Base-by-base conservation (phyloP, 73 alveolate species). In the Stentor coeruleus region DNA sequence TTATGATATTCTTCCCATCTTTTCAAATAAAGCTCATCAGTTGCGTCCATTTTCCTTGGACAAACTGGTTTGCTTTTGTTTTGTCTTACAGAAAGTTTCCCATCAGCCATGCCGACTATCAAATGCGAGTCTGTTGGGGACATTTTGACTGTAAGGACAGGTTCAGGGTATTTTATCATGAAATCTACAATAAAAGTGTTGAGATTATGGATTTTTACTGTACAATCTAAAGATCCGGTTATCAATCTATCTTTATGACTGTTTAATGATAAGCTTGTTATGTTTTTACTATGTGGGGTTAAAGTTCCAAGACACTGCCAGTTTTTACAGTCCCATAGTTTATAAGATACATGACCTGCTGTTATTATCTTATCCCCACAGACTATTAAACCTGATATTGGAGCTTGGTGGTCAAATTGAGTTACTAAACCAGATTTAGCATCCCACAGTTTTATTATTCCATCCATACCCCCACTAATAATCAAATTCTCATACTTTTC, bases 61-160 rank as follows among this genome's bases (percentile, higher is more conserved):
- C 36, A 0, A 20, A 28, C 33, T 20, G 79, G 39, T 66, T 66
- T 66, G n/a, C 49, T 31, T 66, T 66, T 66, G 41, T 66, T 20
- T 31, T 66, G 79, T 31, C 79, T 66, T 2, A 66, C 79, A 33
- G 79, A 66, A 66, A 66, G 79, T 33, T 66, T 66, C 1, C 79
- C 79, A 33, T 66, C 79, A 66, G 79, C 79, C 79, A 66, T 66
- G 26, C 79, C 79, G 37, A 66, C 79, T 20, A 66, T 31, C 37
- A 66, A 31, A 33, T 66, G 79, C 26, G 42, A 26, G 37, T 66
- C 37, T 20, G n/a, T 31, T 20, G n/a, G n/a, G 39, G 79, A 20
- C 14, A 66, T 26, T 33, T 66, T 66, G 36, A 40, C 79, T 28
- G 42, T 20, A 28, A 66, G 33, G 79, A 66, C 39, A 28, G 79